These are phyloP conservation scores for Neofusicoccum kwambonambiense DNA, from an alignment of 2,329 filamentous ascomycete genomes.

Conservation along the genomic window DNA sequence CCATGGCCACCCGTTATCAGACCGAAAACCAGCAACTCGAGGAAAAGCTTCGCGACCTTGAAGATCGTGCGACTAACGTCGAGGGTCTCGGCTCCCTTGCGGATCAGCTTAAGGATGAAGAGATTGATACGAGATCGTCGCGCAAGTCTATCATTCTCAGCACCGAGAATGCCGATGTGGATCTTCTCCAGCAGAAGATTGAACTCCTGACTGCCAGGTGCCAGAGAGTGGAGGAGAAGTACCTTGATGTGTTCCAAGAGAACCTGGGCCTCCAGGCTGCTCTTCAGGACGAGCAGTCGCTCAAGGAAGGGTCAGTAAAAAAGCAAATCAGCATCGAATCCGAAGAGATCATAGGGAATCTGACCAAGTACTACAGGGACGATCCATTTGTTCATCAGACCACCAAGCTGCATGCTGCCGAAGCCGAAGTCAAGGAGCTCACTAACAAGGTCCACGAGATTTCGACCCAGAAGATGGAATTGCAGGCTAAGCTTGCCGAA, in stretches of 20 bases:
- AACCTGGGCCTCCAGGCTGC: slow-evolving; percentile 39
- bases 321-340: slow-evolving; percentile 24
- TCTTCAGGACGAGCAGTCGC: slow-evolving; percentile 32
- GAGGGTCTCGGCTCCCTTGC: slow-evolving; percentile 34
- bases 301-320: slow-evolving; percentile 27
- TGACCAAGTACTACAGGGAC: slow-evolving; percentile 7
- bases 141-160: slow-evolving; percentile 15
- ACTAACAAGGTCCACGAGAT: slow-evolving; percentile 18
- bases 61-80: slow-evolving; percentile 22
- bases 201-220: slow-evolving; percentile 37
- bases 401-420: slow-evolving; percentile 36
- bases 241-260: slow-evolving; percentile 43
- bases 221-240: slow-evolving; percentile 39
- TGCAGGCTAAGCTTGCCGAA: slow-evolving; percentile 16
- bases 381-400: slow-evolving; percentile 39
- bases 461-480: slow-evolving; percentile 19
- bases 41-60: slow-evolving; percentile 43
- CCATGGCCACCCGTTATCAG: slow-evolving; percentile 48
- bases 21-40: slow-evolving; percentile 49
- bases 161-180: slow-evolving; percentile 22
- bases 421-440: slow-evolving; percentile 26
- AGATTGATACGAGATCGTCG: neutral
- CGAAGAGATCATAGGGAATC: slow-evolving; percentile 4
- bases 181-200: slow-evolving; percentile 41
- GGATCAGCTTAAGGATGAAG: slow-evolving; percentile 35